Evolutionary conservation across 2,329 filamentous ascomycete genomes (phyloP), one percentile per base, ranked within the genome.

Genomic region (Pseudogymnoascus verrucosus): DNA sequence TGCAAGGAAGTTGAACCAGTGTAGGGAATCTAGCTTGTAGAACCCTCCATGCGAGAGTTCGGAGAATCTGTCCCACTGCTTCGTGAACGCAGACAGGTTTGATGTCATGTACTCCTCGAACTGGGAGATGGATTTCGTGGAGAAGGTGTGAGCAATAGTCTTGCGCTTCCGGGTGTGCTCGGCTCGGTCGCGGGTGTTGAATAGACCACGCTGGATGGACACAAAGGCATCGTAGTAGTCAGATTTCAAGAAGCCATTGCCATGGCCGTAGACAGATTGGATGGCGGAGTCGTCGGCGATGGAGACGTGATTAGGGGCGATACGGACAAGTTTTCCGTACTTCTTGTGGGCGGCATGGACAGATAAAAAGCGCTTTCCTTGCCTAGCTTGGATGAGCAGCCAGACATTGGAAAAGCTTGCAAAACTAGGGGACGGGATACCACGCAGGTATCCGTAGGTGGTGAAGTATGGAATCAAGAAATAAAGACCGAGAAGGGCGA

Each of bases 191-290:
- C 93, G 83, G 0, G 92, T 96, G 76, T 96, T 96, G 84, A 96
- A 97, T 11, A 97, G 81, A 19, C 91, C 91, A 11, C 90, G 85
- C 61, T 84, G 84, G 71, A 96, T 96, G 11, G 89, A 93, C 63
- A 96, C 91, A 70, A 96, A 96, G 60, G 90, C 89, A 71, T 96
- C 91, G 70, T 96, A 96, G 77, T 93, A 96, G 2, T 93, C 87
- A 64, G 85, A 78, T 73, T 90, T 90, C 61, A 89, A 70, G 69
- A 89, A 89, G 0, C 87, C 87, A 68, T 89, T 90, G 7, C 86
- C 86, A 67, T 90, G 87, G 10, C 90, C 90, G 68, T 95, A 95
- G 64, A 96, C 84, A 59, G 80, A 75, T 11, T 82, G 81, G 62
- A 96, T 91, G 2, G 89, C 90, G 5, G 81, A 82, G 26, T 88